Conservation (phyloP, 2,329 filamentous ascomycete species). For the Ramularia collo-cygni region DNA sequence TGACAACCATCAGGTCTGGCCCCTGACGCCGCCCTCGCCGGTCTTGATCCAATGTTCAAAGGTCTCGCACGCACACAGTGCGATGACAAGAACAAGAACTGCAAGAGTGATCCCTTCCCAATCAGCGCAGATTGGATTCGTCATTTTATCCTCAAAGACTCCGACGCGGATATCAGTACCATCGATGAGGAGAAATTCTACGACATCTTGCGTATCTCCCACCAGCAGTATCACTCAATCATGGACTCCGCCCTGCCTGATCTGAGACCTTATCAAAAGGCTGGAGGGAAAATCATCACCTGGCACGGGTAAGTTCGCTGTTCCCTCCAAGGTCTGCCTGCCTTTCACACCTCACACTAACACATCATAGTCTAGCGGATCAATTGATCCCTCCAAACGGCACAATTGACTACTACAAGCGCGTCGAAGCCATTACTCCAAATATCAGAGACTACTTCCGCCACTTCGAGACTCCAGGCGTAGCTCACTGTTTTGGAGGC, state of each 20-base stretch:
- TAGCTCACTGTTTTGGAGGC: constrained; percentile 31
- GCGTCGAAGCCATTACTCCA: constrained; percentile 16
- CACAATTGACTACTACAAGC: constrained; percentile 31
- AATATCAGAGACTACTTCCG: constrained; percentile 29
- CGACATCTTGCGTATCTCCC: constrained; percentile 10
- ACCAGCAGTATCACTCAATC: constrained; percentile 24
- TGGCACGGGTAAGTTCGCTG: constrained; percentile 18
- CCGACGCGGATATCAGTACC: constrained; percentile 12
- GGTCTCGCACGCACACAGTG: constrained; percentile 27
- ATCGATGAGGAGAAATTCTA: constrained; percentile 16
- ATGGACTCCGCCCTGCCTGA: constrained; percentile 34
- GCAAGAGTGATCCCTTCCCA: constrained; percentile 24
- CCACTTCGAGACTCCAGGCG: constrained; percentile 33
- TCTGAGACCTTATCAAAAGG: constrained; percentile 29
- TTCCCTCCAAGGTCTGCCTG: no score
- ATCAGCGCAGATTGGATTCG: constrained; percentile 32
- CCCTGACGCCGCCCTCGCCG: constrained; percentile 16
- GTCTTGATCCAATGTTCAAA: constrained; percentile 14
- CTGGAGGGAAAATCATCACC: constrained; percentile 35
- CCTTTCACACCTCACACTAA: no score
- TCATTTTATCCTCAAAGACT: constrained; percentile 28
- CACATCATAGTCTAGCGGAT: constrained; percentile 32
- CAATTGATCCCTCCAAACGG: constrained; percentile 31
- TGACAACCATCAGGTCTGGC: constrained; percentile 4
- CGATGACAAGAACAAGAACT: constrained; percentile 16